Evolutionary conservation across 2,329 filamentous ascomycete genomes (phyloP), one percentile per base, ranked within the genome.

Genomic region (Sporothrix dimorphospora): DNA sequence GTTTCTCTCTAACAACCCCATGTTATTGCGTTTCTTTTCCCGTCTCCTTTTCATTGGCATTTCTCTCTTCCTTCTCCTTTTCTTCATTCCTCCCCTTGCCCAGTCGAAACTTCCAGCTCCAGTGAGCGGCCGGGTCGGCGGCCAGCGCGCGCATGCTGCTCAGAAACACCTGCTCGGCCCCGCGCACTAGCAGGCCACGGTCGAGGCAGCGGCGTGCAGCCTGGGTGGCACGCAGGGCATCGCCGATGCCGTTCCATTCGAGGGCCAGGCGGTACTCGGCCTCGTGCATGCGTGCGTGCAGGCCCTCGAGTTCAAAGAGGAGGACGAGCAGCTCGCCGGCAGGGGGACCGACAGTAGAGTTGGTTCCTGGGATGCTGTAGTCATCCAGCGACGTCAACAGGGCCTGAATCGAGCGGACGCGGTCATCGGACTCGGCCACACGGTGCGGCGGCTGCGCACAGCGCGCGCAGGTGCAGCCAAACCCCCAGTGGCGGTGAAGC

Each of bases 211-310:
- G 49, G 8, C 74, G 61, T 5, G 81, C 82, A 72, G 81, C 80
- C 73, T 76, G 77, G 3, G 77, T 74, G 21, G 81, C 82, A 38
- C 73, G 77, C 24, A 66, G 73, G 3, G 74, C 75, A 53, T 81
- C 77, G 0, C 81, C 80, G 0, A 81, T 75, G 14, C 79, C 81
- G 73, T 82, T 81, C 74, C 79, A 82, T 65, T 82, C 82, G n/a
- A 82, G 73, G 1, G 81, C 81, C 21, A 81, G 81, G 21, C 79
- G 77, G 70, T 80, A 83, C 76, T 81, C 81, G 19, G 78, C 82
- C 75, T 77, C 82, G 74, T 78, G 78, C 67, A 77, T 76, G 69
- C 76, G 78, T 1, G 75, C 79, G 59, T 72, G 75, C 70, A 79
- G 77, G 19, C 76, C 76, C 72, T 84, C 82, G 53, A 79, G 74